Base-by-base conservation (phyloP, 768 basidiomycete genomes). In the Amanita exitialis region DNA sequence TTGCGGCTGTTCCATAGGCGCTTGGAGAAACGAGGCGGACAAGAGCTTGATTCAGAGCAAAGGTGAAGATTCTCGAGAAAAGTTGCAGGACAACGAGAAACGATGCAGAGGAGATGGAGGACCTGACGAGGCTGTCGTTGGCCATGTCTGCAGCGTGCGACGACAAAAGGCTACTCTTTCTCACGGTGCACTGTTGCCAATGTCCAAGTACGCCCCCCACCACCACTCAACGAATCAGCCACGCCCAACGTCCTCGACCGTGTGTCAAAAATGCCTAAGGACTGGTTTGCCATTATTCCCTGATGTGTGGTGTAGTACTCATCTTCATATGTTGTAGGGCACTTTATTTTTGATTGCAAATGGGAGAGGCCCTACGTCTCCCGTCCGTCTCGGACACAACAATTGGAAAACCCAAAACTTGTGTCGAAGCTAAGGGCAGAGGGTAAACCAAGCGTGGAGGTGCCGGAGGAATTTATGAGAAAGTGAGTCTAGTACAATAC, bases 331-430 rank as follows among this genome's bases (percentile, higher is more conserved):
- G 41, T 28, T 51, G 34, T 61, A 82, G 93, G 92, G 0, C 94
- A 96, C 66, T 94, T 84, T 63, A 96, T 82, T 10, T 97, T 84
- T 61, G 79, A 96, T 68, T 97, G 94, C 77, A 90, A 90, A 66
- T 74, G 76, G 15, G 58, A 77, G 18, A 76, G 86, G 2, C 88
- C 90, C 21, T 97, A 96, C 63, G 73, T 90, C 36, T 80, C 89
- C 9, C 77, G 94, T n/a, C 93, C 93, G 2, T 92, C 90, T 32
- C 79, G 92, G 37, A 90, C 90, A 1, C 78, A 92, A 58, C 81
- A 84, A 64, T 77, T 97, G 13, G 86, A 91, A 59, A 88, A 90
- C 50, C 90, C 90, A 3, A 72, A 67, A 20, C 44, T 79, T 2
- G 67, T 85, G 6, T 76, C 81, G 3, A 88, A 88, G 64, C 64